Percentiles rank a stretch among this genome's conserved stretches.
Evolutionary conservation across 345 rosid species (phyloP).

Genomic region (Raphanus raphanistrum): DNA sequence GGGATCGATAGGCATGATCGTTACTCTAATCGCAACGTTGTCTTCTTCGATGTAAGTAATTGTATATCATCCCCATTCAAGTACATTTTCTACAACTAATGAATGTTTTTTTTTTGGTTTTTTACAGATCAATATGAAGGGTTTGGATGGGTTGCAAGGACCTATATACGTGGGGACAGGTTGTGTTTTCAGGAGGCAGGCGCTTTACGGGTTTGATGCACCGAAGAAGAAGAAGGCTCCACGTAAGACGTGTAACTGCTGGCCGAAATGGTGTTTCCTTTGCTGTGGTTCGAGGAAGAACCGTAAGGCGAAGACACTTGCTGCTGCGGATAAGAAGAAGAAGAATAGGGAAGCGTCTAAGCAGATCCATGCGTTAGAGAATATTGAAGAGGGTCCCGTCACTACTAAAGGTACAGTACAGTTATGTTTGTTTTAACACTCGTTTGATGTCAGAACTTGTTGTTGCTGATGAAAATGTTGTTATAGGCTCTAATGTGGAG

Average conservation of each 20-base stretch:
- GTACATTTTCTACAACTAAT: neutral
- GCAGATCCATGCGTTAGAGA: constrained; percentile 96
- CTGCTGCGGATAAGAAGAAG: constrained; percentile 54
- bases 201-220: constrained; percentile 92
- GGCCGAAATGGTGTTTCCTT: constrained; percentile 90
- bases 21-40: constrained; percentile 94
- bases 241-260: constrained; percentile 94
- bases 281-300: constrained; percentile 80
- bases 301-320: constrained; percentile 61
- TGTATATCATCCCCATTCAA: neutral
- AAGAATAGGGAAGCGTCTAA: constrained; percentile 87
- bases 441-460: neutral
- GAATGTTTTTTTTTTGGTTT: constrained; percentile 8
- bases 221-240: constrained; percentile 85
- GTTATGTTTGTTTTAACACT: neutral
- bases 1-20: constrained; percentile 98
- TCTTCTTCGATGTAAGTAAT: constrained; percentile 87
- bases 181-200: constrained; percentile 93
- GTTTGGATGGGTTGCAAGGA: constrained; percentile 95
- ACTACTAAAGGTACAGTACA: constrained; percentile 33
- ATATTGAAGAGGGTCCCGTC: constrained; percentile 68
- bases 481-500: constrained; percentile 49
- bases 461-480: constrained; percentile 37
- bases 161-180: constrained; percentile 99
- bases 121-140: constrained; percentile 94